Conservation (phyloP, 371 early-diverging fungal species). For the Lichtheimia hyalospora region DNA sequence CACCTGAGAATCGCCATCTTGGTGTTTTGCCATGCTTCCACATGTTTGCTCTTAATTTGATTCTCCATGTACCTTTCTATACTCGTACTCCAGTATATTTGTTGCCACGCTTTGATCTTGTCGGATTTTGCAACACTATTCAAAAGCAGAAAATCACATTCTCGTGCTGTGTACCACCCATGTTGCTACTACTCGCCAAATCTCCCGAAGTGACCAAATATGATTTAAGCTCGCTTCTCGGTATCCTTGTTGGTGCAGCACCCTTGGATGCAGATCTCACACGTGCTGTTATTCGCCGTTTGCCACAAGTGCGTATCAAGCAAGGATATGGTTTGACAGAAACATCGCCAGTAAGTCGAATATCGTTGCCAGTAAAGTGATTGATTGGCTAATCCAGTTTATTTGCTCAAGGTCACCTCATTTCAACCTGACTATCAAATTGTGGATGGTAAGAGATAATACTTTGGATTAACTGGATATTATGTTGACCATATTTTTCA, state of each 20-base stretch:
- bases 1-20: slow-evolving; percentile 19
- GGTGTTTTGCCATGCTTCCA: slow-evolving; percentile 81
- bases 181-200: slow-evolving; percentile 64
- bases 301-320: slow-evolving; percentile 41
- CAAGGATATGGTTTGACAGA: slow-evolving; percentile 69
- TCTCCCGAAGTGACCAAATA: slow-evolving; percentile 63
- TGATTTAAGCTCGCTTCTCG: slow-evolving; percentile 61
- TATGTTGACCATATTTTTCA: slow-evolving; percentile 4
- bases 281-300: slow-evolving; percentile 30
- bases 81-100: slow-evolving; percentile 50
- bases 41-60: slow-evolving; percentile 39
- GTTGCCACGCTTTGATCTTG: slow-evolving; percentile 69
- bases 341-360: slow-evolving; percentile 43
- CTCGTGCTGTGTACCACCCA: slow-evolving; percentile 79
- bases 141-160: slow-evolving; percentile 59
- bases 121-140: slow-evolving; percentile 53
- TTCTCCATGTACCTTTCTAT: slow-evolving; percentile 30
- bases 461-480: not conserved
- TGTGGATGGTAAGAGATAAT: not conserved
- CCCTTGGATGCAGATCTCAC: slow-evolving; percentile 68
- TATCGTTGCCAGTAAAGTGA: too few relatives aligned
- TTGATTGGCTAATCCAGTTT: too few relatives aligned
- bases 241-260: slow-evolving; percentile 76
- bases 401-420: too few relatives aligned
- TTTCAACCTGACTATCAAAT: slow-evolving; percentile 12